Conservation (phyloP, 441 rosid species). For the Capsella rubella region DNA sequence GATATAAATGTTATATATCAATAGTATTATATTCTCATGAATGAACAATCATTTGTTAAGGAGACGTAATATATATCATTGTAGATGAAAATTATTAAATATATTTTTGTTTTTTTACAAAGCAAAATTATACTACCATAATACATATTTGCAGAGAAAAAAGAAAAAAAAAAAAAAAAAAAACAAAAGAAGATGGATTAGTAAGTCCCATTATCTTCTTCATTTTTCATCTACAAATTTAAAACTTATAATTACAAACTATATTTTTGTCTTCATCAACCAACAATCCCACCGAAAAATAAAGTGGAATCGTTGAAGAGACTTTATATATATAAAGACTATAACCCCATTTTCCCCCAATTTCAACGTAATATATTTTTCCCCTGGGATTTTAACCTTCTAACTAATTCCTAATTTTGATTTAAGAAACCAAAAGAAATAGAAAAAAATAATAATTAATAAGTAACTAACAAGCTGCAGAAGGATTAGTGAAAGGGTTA, state of each 20-base stretch:
- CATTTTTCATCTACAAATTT: conserved; percentile 52
- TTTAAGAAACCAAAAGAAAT: not conserved
- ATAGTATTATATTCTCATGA: conserved; percentile 16
- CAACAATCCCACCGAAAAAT: conserved; percentile 76
- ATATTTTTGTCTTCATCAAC: conserved; percentile 43
- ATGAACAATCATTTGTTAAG: conserved; percentile 19
- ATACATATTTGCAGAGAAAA: conserved; percentile 5
- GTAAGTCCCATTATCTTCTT: conserved; percentile 19
- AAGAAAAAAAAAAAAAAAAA: not conserved
- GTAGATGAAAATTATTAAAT: not conserved
- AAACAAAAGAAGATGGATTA: conserved; percentile 17
- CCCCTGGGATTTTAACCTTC: conserved; percentile 12
- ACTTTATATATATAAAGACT: conserved; percentile 41
- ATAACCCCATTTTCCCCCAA: conserved; percentile 28
- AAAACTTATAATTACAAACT: conserved; percentile 59
- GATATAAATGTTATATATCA: not conserved
- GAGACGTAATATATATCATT: conserved; percentile 25
- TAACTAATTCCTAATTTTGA: conserved; percentile 32
- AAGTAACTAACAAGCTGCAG: conserved; percentile 77
- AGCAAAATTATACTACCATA: conserved; percentile 18
- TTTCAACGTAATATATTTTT: conserved; percentile 30
- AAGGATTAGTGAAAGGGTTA: conserved; percentile 76
- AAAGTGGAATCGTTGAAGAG: conserved; percentile 55
- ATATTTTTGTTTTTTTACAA: conserved; percentile 3
- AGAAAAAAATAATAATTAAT: conserved; percentile 22